Base-by-base conservation (phyloP, 2,329 filamentous ascomycete genomes). In the Penicillium sp. region DNA sequence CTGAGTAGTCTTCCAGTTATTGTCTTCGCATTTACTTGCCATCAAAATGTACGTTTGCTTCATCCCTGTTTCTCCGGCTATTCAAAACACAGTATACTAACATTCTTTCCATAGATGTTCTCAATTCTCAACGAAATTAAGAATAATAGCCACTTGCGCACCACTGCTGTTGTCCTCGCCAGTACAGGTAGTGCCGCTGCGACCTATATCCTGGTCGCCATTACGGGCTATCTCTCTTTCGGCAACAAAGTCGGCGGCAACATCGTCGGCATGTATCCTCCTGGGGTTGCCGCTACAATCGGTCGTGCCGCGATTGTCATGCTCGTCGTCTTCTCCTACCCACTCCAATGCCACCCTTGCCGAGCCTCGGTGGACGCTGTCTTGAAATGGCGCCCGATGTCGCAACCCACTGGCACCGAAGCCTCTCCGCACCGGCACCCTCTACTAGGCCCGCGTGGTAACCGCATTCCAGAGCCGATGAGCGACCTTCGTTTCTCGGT, bases 21-120 rank as follows among this genome's bases (percentile, higher is more conserved):
- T 59, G 92, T 99, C 2, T 99, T 99, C 82, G 95, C 94, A n/a
- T 99, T 98, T 76, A 99, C 95, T 1, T 99, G 95, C 75, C 95
- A 99, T 77, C 95, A 99, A 73, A 99, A 99, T 75, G 92, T 95
- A 80, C 67, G 86, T n/a, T 14, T 45, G 10, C 19, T 19, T 1
- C 42, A 5, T 26, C 25, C 35, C 22, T 8, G 22, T 16, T 8
- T 10, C 16, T 14, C 8, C 8, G 30, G 52, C 6, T 4, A 7
- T 54, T 35, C 3, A 11, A 13, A 14, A 22, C 7, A 3, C 11
- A 6, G 14, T 2, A 30, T 1, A 19, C 55, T 60, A 79, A 65
- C 68, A 58, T 25, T 1, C 33, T 1, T 45, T 7, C 42, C 42
- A 0, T 68, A 95, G 91, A 99, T 99, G 95, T 99, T 99, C 76